phyloP scores from a whole-genome alignment of 169 alveolate genomes.

The Eimeria mitis region DNA sequence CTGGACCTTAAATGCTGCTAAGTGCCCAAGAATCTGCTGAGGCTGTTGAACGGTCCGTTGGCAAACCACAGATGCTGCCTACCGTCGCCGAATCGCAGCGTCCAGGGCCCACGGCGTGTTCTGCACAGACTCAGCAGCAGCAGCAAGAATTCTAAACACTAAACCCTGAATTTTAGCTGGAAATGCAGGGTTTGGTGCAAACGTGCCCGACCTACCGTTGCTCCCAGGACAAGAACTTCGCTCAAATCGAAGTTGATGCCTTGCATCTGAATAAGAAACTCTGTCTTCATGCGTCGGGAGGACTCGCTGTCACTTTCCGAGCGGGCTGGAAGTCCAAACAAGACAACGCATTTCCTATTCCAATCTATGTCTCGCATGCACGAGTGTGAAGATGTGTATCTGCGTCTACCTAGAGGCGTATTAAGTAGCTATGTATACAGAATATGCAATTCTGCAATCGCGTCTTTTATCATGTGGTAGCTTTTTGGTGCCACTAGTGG shows the following conservation, averaged over 20 bases:
- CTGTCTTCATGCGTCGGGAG: conserved; percentile 99
- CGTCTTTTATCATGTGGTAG: no score
- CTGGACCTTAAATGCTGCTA: neutral
- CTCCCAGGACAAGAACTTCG: conserved; percentile 96
- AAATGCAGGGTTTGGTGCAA: neutral
- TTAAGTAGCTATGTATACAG: neutral
- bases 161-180: neutral
- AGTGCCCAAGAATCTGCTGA: neutral
- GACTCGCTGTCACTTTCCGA: conserved; percentile 99
- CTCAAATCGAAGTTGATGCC: conserved; percentile 92
- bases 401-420: neutral
- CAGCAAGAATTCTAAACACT: neutral
- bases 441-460: no score
- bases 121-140: conserved; percentile 49
- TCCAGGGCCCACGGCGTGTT: conserved; percentile 99
- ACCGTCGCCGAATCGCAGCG: conserved; percentile 98
- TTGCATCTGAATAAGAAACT: conserved; percentile 99
- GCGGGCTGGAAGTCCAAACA: conserved; percentile 65
- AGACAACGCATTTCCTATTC: neutral
- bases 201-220: conserved; percentile 86
- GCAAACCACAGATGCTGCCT: neutral
- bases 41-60: neutral
- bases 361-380: neutral
- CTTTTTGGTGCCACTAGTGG: no score
- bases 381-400: neutral